Evolutionary conservation across 2,329 filamentous ascomycete species (phyloP), one percentile per base, ranked within the genome.

Genomic region (Cladosporium sp.): DNA sequence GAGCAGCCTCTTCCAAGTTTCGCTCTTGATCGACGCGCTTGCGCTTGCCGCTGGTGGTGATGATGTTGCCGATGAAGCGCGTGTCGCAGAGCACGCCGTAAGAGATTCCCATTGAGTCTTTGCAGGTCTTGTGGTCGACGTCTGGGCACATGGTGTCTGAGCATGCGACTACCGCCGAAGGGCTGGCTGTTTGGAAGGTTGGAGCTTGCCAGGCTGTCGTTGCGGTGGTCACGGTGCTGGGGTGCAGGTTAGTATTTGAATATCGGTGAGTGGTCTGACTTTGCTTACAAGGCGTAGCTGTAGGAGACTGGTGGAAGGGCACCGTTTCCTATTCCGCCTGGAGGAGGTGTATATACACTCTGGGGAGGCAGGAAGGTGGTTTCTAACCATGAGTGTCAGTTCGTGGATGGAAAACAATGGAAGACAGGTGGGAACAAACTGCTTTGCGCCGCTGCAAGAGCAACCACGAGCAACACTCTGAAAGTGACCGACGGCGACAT

Each of bases 81-180:
- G 64, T 67, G 51, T 68, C 58, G 63, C 70, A 71, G 13, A 71
- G 39, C 6, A 71, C 34, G 43, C 70, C 70, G 57, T 70, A 71
- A 2, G 21, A 28, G 5, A 21, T 36, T 6, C 65, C 67, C 36
- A 43, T 48, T 5, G 36, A 56, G 62, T 71, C 68, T 25, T 43
- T 25, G 65, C 70, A 71, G 4, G 30, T 49, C 30, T 67, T 18
- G 18, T 61, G 63, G 54, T 68, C 53, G 14, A 66, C 43, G 1
- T 54, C 57, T 5, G 69, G 67, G 23, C 70, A 71, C 64, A 70
- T 63, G 11, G 25, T 34, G n/a, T 63, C 66, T 18, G 62, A 56
- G 66, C 70, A 72, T 5, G 39, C 18, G 18, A 68, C 67, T n/a
- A 58, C 32, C 5, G 25, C 13, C 3, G 26, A 28, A 10, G 70